Base-by-base conservation (phyloP, 2,329 filamentous ascomycete species). In the Xylariaceae sp. region DNA sequence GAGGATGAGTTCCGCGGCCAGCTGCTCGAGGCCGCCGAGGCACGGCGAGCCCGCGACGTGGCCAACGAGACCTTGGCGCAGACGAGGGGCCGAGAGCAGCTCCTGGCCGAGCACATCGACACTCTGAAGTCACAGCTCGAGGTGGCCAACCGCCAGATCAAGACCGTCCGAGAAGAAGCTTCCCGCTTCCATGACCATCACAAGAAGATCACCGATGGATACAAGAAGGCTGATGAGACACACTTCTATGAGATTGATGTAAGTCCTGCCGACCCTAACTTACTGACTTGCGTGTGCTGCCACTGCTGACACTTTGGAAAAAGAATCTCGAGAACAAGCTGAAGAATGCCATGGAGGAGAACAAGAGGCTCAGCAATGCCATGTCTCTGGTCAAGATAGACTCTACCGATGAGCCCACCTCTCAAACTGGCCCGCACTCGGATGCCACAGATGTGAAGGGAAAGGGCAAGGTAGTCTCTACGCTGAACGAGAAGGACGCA, bases 191-290 rank as follows among this genome's bases (percentile, higher is more conserved):
- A 44, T n/a, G 33, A 42, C 4, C 41, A 52, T 12, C 46, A 52
- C 16, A 21, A 33, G 7, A 42, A 42, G 24, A 26, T 45, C 3
- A 31, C 38, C 3, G 25, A 38, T 8, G 31, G 45, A 13, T 47
- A 41, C 36, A 38, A 44, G 19, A 21, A 33, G 5, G 43, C 46
- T 24, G 52, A 56, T 27, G 41, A 47, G 22, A 36, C 40, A 11
- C 43, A 50, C 8, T 38, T 30, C 22, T 31, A 42, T n/a, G 34
- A 43, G 9, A 38, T 54, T 16, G 38, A 44, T 21, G 53, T 55
- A 47, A 41, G 50, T 40, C 5, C n/a, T n/a, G n/a, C n/a, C n/a
- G n/a, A n/a, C n/a, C n/a, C n/a, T n/a, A n/a, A n/a, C n/a, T n/a
- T n/a, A n/a, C n/a, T n/a, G n/a, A n/a, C n/a, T n/a, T n/a, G n/a